A percentile compares a stretch with the other conserved stretches of the same genome.
These are phyloP conservation scores for Leptographium procerum DNA, from an alignment of 2,329 filamentous ascomycete genomes.

Conservation along the genomic window DNA sequence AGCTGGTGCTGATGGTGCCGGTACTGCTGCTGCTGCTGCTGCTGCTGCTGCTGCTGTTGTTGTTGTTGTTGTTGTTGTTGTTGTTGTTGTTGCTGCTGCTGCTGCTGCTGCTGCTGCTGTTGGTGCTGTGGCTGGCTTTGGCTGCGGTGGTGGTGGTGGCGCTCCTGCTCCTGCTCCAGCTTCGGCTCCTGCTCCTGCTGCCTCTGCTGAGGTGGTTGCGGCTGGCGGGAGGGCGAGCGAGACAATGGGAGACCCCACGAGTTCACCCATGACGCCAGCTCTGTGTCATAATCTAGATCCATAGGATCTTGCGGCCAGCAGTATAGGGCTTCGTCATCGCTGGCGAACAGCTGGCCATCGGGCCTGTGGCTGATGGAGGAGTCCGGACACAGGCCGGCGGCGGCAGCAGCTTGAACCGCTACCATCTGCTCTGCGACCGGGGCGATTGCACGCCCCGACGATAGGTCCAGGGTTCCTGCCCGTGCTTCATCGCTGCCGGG, in stretches of 20 bases:
- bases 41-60: background rate
- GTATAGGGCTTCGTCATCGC: slow-evolving; percentile 4
- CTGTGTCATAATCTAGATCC: slow-evolving; percentile 19
- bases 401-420: background rate
- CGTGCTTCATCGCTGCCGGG: background rate
- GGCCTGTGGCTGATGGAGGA: background rate
- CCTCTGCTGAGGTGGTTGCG: slow-evolving; percentile 1
- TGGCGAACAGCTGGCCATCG: background rate
- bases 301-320: slow-evolving; percentile 15
- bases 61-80: slow-evolving; percentile 1
- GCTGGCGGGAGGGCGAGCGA: background rate
- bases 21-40: background rate
- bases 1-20: background rate
- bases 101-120: background rate
- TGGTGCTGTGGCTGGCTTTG: background rate
- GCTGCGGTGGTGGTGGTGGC: background rate
- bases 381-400: background rate
- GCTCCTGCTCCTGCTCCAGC: background rate
- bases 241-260: slow-evolving; percentile 8
- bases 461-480: background rate
- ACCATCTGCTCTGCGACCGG: background rate
- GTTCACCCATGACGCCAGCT: slow-evolving; percentile 14
- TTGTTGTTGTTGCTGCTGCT: background rate
- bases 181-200: slow-evolving; percentile 1
- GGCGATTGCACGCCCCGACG: background rate